Evolutionary conservation across 805 yeast species (phyloP).

Genomic region (Sungouiella thailandica): DNA sequence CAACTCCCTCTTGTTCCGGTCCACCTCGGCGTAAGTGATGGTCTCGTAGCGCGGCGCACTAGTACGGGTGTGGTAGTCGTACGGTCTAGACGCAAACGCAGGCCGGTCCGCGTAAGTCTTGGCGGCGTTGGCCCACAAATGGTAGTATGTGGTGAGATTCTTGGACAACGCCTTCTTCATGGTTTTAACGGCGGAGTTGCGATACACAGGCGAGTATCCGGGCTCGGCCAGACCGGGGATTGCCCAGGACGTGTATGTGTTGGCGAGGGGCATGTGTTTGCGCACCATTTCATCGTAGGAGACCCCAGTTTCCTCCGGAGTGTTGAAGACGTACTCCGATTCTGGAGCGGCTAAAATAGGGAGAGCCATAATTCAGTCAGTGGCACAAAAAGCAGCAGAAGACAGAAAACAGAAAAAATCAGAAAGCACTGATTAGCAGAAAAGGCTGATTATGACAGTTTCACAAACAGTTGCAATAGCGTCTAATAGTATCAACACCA

Average conservation of each 20-base stretch:
- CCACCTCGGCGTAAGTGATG: slow-evolving; percentile 25
- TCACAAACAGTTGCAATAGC: neutral
- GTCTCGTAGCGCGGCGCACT: slow-evolving; percentile 28
- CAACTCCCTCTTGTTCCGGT: slow-evolving; percentile 25
- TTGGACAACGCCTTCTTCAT: slow-evolving; percentile 39
- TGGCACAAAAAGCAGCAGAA: neutral
- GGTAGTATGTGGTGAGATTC: slow-evolving; percentile 39
- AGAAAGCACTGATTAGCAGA: neutral
- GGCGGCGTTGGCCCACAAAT: slow-evolving; percentile 40
- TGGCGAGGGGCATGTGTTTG: slow-evolving; percentile 14
- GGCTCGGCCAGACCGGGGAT: slow-evolving; percentile 35
- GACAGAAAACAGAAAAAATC: neutral
- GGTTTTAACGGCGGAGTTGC: slow-evolving; percentile 31
- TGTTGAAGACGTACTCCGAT: slow-evolving; percentile 15
- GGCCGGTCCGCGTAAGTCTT: slow-evolving; percentile 30
- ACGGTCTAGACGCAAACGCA: slow-evolving; percentile 44
- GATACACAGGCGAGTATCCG: slow-evolving; percentile 49
- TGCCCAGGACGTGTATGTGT: slow-evolving; percentile 13
- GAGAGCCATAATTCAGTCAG: neutral
- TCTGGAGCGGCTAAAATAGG: slow-evolving; percentile 11
- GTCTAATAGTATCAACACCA: too few relatives aligned
- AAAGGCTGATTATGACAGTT: neutral
- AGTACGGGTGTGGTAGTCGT: slow-evolving; percentile 21
- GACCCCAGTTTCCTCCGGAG: slow-evolving; percentile 6
- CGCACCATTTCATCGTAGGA: slow-evolving; percentile 9